phyloP scores from a whole-genome alignment of 2,329 filamentous ascomycete species.

The Fusarium sp. region DNA sequence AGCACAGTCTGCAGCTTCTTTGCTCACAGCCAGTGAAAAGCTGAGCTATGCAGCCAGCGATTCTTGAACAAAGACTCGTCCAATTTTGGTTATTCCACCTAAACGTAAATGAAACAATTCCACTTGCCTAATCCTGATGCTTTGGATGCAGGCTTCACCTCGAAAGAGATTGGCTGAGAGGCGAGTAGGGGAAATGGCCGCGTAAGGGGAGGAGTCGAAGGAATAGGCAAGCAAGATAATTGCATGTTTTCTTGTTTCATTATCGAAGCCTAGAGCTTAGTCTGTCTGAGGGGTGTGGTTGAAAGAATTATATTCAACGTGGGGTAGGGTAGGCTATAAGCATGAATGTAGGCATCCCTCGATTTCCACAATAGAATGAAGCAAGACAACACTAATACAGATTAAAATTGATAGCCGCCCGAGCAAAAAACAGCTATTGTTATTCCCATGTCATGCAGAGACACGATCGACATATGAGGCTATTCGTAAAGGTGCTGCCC shows the following conservation, averaged over 20 bases:
- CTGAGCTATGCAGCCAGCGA: neutral
- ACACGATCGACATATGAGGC: neutral
- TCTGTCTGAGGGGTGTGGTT: neutral
- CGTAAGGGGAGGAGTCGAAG: neutral
- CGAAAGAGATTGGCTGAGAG: neutral
- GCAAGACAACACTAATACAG: neutral
- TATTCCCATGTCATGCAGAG: neutral
- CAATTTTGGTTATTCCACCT: neutral
- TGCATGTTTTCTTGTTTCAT: conserved; percentile 5
- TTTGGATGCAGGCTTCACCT: neutral
- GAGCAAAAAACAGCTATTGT: neutral
- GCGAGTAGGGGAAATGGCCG: neutral
- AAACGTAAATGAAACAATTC: neutral
- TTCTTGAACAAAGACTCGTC: neutral
- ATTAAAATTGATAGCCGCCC: neutral
- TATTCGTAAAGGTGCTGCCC: neutral
- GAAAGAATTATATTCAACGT: neutral
- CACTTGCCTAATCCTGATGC: neutral
- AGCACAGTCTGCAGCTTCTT: neutral
- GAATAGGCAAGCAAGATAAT: neutral
- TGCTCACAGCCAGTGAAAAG: neutral
- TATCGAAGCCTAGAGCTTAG: conserved; percentile 15
- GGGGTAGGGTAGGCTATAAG: conserved; percentile 2
- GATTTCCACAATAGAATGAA: neutral
- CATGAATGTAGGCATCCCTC: neutral